phyloP scores from a whole-genome alignment of 306 rosid species.

The Vigna nakashimae region DNA sequence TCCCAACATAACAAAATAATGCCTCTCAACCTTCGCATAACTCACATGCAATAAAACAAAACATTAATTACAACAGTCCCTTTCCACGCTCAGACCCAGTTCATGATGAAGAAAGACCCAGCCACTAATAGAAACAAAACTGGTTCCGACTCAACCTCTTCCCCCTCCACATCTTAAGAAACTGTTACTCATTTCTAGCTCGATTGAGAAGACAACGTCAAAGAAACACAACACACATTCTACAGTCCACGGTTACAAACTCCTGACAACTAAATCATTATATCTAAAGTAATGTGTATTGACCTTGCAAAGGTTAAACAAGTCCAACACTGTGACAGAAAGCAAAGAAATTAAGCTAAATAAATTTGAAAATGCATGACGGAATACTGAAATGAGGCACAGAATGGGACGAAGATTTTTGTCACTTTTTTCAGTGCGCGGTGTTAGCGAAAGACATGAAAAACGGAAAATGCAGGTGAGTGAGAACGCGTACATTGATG shows the following conservation, averaged over 20 bases:
- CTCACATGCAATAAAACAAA: slow-evolving; percentile 33
- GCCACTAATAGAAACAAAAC: slow-evolving; percentile 37
- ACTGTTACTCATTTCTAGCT: slow-evolving; percentile 5
- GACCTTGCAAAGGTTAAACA: background rate
- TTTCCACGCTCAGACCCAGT: slow-evolving; percentile 58
- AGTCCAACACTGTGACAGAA: background rate
- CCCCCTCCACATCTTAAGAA: slow-evolving; percentile 14
- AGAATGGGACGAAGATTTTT: background rate
- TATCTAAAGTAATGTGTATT: background rate
- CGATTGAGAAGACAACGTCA: background rate
- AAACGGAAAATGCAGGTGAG: slow-evolving; percentile 56
- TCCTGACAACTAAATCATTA: background rate
- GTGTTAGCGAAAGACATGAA: slow-evolving; percentile 41
- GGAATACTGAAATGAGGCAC: slow-evolving; percentile 27
- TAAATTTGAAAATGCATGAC: slow-evolving; percentile 27
- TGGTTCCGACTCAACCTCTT: slow-evolving; percentile 33
- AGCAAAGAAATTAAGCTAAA: background rate
- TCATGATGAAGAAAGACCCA: slow-evolving; percentile 38
- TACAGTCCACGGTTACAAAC: background rate
- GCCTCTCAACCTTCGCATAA: background rate
- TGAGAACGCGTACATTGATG: slow-evolving; percentile 34
- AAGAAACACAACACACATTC: slow-evolving; percentile 5
- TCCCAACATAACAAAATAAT: slow-evolving; percentile 3
- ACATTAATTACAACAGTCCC: slow-evolving; percentile 25
- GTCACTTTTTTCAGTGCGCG: slow-evolving; percentile 8